phyloP scores from a whole-genome alignment of 2,329 filamentous ascomycete genomes.

The Cercospora sp. region DNA sequence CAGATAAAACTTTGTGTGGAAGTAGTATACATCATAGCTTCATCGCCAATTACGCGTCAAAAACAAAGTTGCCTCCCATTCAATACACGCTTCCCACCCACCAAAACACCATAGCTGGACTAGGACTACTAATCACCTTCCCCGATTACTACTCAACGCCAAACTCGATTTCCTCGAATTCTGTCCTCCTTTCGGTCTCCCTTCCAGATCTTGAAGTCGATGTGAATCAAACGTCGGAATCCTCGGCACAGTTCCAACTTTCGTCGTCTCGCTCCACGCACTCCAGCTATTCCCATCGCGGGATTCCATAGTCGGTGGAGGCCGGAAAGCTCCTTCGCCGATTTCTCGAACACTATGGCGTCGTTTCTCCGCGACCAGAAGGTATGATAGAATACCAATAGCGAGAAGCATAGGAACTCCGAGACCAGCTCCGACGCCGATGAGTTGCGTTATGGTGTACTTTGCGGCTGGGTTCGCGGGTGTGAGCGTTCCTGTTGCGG shows the following conservation, averaged over 20 bases:
- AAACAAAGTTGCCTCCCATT: not conserved
- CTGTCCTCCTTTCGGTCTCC: not conserved
- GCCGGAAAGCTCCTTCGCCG: conserved; percentile 5
- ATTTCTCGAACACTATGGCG: conserved; percentile 3
- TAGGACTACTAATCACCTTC: not conserved
- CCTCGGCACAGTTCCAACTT: not conserved
- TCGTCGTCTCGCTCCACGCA: conserved; percentile 14
- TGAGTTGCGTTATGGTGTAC: conserved; percentile 8
- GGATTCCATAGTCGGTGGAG: not conserved
- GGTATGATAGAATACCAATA: conserved; percentile 9
- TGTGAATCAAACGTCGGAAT: not conserved
- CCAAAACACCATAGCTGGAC: not conserved
- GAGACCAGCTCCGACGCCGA: conserved; percentile 11
- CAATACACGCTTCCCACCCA: not conserved
- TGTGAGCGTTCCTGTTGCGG: conserved; percentile 7
- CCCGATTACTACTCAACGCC: not conserved
- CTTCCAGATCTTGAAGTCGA: not conserved
- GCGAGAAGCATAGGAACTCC: conserved; percentile 13
- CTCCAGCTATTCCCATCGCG: conserved; percentile 15
- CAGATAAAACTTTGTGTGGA: not conserved
- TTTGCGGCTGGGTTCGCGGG: not conserved
- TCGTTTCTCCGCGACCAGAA: conserved; percentile 10
- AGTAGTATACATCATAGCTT: not conserved
- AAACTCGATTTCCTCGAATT: not conserved
- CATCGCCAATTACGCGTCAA: not conserved